A percentile compares a stretch with the other conserved stretches of the same genome.
Conservation (phyloP, 208 protist species). For the Trypanosoma scelopori region DNA sequence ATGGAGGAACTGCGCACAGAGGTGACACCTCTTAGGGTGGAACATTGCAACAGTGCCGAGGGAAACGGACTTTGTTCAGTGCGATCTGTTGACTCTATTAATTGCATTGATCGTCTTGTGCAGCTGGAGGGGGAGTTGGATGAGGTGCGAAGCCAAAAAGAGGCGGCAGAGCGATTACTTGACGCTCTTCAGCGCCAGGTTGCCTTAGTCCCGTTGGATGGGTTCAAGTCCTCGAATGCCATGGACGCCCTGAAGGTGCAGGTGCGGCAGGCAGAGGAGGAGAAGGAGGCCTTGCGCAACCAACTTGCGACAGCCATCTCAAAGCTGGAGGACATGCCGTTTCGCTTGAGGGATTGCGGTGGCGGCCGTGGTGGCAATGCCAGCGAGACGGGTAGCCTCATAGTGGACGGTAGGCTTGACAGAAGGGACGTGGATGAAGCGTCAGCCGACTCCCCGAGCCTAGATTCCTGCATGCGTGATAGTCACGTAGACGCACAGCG, state of each 20-base stretch:
- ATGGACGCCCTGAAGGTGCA: conserved; percentile 50
- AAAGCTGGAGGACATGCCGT: conserved; percentile 27
- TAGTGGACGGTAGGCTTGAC: conserved; percentile 8
- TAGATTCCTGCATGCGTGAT: not conserved
- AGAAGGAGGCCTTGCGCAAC: conserved; percentile 55
- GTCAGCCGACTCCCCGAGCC: not conserved
- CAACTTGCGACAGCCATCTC: conserved; percentile 41
- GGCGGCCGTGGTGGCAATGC: conserved; percentile 4
- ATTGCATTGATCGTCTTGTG: conserved; percentile 61
- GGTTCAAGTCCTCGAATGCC: conserved; percentile 28
- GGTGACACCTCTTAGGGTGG: conserved; percentile 37
- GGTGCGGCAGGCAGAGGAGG: conserved; percentile 58
- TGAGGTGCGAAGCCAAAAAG: conserved; percentile 54
- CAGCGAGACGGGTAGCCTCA: conserved; percentile 21
- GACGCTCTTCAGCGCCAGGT: conserved; percentile 59
- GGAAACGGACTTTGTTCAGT: conserved; percentile 31
- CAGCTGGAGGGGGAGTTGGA: conserved; percentile 70
- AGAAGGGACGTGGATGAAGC: not conserved
- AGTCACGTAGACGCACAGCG: not conserved
- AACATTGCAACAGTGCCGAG: conserved; percentile 13
- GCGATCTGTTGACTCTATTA: conserved; percentile 59
- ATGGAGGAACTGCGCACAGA: conserved; percentile 57
- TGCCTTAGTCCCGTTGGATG: conserved; percentile 30
- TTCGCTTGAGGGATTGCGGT: no score
- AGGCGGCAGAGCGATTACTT: conserved; percentile 56